Conservation (phyloP, 345 rosid genomes). For the Hibiscus mutabilis region DNA sequence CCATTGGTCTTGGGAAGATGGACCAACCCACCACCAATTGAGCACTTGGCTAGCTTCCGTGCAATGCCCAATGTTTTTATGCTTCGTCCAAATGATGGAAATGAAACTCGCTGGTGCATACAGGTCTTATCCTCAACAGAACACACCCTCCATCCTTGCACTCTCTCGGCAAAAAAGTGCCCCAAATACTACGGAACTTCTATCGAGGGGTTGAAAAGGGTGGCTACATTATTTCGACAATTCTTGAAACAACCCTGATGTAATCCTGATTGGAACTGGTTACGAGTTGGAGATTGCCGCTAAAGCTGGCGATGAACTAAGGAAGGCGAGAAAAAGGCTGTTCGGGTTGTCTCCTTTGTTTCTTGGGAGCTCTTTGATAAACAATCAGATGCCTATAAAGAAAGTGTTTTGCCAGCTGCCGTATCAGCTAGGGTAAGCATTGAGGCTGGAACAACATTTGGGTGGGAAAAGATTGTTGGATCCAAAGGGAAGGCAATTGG, state of each 20-base stretch:
- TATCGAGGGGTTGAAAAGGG: slow-evolving; percentile 82
- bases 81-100: slow-evolving; percentile 98
- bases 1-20: slow-evolving; percentile 99
- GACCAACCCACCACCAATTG: slow-evolving; percentile 99
- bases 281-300: slow-evolving; percentile 89
- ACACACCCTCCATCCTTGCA: slow-evolving; percentile 85
- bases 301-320: slow-evolving; percentile 66
- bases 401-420: slow-evolving; percentile 70
- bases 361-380: slow-evolving; percentile 86
- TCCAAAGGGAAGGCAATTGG: slow-evolving; percentile 76
- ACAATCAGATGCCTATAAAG: slow-evolving; percentile 76
- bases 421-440: slow-evolving; percentile 86
- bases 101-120: slow-evolving; percentile 95
- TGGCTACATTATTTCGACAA: slow-evolving; percentile 86
- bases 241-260: slow-evolving; percentile 84
- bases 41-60: slow-evolving; percentile 98
- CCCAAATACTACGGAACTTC: slow-evolving; percentile 88
- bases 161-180: slow-evolving; percentile 90
- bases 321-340: slow-evolving; percentile 88
- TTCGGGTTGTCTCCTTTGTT: slow-evolving; percentile 86
- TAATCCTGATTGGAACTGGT: slow-evolving; percentile 90
- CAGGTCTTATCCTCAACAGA: slow-evolving; percentile 56
- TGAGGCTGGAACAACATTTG: slow-evolving; percentile 88
- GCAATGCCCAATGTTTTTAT: slow-evolving; percentile 95
- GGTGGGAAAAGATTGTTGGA: slow-evolving; percentile 79